A percentile compares a stretch with the other conserved stretches of the same genome.
Evolutionary conservation across 305 asterid species (phyloP).

Genomic region (Fraxinus sp.): DNA sequence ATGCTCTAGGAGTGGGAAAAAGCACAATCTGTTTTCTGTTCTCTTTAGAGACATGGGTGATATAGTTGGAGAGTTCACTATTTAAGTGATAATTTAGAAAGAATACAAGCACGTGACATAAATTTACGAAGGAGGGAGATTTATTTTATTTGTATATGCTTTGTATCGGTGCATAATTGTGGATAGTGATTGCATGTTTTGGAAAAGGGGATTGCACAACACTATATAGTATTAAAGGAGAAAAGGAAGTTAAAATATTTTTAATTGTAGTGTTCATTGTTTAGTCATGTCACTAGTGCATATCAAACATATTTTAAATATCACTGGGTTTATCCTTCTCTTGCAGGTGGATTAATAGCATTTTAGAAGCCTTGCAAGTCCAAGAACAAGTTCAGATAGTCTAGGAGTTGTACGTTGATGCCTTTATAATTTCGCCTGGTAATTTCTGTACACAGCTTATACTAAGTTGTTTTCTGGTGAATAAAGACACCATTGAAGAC

Average conservation of each 20-base stretch:
- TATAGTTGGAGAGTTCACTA: not conserved
- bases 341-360: constrained; percentile 65
- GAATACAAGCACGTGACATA: not conserved
- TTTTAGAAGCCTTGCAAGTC: constrained; percentile 56
- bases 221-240: not conserved
- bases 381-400: constrained; percentile 46
- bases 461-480: not conserved
- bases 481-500: not conserved
- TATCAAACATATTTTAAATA: not conserved
- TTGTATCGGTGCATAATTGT: not conserved
- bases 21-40: not conserved
- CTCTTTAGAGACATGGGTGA: not conserved
- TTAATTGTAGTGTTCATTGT: not conserved
- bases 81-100: not conserved
- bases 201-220: not conserved
- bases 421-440: not conserved
- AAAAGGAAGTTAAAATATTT: not conserved
- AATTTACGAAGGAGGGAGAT: not conserved
- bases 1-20: not conserved
- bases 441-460: not conserved
- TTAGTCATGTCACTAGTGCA: not conserved
- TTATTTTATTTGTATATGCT: not conserved
- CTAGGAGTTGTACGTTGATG: constrained; percentile 5
- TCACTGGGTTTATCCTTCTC: not conserved
- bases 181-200: not conserved